Conservation (phyloP, 164 flowering plant species). For the Tinospora cordifolia region DNA sequence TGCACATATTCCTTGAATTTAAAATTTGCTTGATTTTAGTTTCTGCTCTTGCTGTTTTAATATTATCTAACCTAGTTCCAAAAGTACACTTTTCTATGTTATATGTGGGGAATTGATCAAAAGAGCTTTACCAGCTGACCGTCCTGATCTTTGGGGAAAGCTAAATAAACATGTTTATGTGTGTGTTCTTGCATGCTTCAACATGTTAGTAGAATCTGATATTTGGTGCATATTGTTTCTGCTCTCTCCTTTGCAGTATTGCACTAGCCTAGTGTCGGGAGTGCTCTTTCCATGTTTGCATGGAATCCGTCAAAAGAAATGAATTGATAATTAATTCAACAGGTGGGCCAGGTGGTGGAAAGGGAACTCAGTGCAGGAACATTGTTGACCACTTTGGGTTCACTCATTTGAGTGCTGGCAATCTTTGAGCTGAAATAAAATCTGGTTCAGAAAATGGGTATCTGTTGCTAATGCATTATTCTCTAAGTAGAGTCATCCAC, state of each 20-base stretch:
- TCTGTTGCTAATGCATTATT: neutral
- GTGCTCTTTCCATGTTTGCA: too few relatives aligned
- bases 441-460: constrained; percentile 98
- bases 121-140: neutral
- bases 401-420: constrained; percentile 98
- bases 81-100: neutral
- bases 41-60: neutral
- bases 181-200: too few relatives aligned
- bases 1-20: neutral
- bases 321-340: constrained; percentile 16
- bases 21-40: neutral
- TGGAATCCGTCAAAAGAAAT: too few relatives aligned
- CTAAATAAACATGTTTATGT: too few relatives aligned
- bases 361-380: constrained; percentile 89
- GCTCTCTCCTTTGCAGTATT: too few relatives aligned
- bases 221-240: too few relatives aligned
- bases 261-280: too few relatives aligned
- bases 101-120: neutral
- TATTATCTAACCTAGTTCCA: neutral
- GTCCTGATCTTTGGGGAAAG: neutral
- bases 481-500: neutral
- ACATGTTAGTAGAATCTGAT: too few relatives aligned
- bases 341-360: constrained; percentile 99
- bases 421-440: constrained; percentile 84
- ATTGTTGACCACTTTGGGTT: constrained; percentile 81